Base-by-base conservation (phyloP, 495 filamentous ascomycete genomes). In the Neurospora hispaniola region DNA sequence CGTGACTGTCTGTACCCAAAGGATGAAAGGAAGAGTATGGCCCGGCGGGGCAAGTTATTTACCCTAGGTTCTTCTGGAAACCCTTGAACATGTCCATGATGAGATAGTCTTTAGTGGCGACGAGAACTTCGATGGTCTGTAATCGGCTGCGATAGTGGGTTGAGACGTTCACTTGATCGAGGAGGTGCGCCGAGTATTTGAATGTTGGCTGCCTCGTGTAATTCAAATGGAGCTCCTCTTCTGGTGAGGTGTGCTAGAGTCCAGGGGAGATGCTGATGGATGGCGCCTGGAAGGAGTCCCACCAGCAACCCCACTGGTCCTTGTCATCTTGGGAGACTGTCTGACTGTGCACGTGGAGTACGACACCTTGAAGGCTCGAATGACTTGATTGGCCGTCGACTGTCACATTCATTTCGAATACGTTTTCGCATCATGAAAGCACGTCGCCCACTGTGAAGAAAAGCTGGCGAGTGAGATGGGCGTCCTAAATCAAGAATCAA, bases 81-180 rank as follows among this genome's bases (percentile, higher is more conserved):
- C 79, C 79, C 73, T 81, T 81, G 74, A 81, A 81, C 20, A 76
- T 76, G 44, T 81, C 79, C 79, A 81, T 81, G 39, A 70, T 79
- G 66, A 42, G 41, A 69, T 38, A 39, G 10, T 38, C 27, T 48
- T 31, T 16, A 18, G 27, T 23, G 31, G 11, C 16, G 43, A 39
- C 43, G 18, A 18, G 14, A 41, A 35, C 35, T 11, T 69, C 23
- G 42, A 40, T 35, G 18, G 44, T 40, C 39, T 23, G 69, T 16
- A 41, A 69, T 70, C 44, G 18, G 73, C 69, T 72, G 73, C 44
- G 39, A 68, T 54, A 11, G 9, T 38, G 20, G 41, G 18, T 27
- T 35, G 42, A 69, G 54, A 31, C 62, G 74, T 71, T 38, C 35
- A 38, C 35, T 38, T 74, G 46, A 69, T 69, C 46, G 72, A 73